phyloP scores from a whole-genome alignment of 2,329 filamentous ascomycete species.

The Microsporum audouinii region DNA sequence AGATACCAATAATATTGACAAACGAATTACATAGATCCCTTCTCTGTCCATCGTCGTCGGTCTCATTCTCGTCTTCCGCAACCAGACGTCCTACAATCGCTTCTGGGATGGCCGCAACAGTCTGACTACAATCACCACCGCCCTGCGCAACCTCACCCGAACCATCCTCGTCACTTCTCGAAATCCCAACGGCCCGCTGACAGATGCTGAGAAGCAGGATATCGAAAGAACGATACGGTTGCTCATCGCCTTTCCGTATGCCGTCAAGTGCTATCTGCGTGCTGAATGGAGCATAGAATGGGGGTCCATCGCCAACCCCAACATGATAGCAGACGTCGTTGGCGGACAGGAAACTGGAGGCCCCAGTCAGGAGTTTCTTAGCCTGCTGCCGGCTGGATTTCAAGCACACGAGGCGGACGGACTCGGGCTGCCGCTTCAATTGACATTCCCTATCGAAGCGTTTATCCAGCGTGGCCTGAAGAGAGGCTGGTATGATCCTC shows the following conservation, averaged over 20 bases:
- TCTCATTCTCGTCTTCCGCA: constrained; percentile 56
- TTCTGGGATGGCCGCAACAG: constrained; percentile 53
- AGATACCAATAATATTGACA: background rate
- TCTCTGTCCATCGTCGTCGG: constrained; percentile 55
- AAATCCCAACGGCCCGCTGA: constrained; percentile 23
- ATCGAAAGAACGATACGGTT: constrained; percentile 49
- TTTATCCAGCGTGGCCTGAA: constrained; percentile 48
- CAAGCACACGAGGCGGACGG: constrained; percentile 48
- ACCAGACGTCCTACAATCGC: constrained; percentile 52
- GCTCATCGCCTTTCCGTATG: constrained; percentile 51
- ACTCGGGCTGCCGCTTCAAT: constrained; percentile 48
- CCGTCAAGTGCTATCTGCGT: constrained; percentile 53
- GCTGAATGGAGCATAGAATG: constrained; percentile 45
- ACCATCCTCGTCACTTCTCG: constrained; percentile 42
- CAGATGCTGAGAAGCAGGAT: constrained; percentile 40
- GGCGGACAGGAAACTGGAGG: constrained; percentile 18
- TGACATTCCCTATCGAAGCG: constrained; percentile 48
- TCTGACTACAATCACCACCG: constrained; percentile 47
- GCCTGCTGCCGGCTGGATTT: constrained; percentile 40
- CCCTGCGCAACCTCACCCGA: constrained; percentile 48
- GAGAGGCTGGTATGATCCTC: constrained; percentile 49
- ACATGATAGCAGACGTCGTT: background rate
- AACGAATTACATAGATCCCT: constrained; percentile 36
- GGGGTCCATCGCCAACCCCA: background rate
- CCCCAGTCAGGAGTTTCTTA: constrained; percentile 40